Percentiles rank a stretch among this genome's conserved stretches.
phyloP scores from a whole-genome alignment of 441 rosid species.

The Geranium incanum region DNA sequence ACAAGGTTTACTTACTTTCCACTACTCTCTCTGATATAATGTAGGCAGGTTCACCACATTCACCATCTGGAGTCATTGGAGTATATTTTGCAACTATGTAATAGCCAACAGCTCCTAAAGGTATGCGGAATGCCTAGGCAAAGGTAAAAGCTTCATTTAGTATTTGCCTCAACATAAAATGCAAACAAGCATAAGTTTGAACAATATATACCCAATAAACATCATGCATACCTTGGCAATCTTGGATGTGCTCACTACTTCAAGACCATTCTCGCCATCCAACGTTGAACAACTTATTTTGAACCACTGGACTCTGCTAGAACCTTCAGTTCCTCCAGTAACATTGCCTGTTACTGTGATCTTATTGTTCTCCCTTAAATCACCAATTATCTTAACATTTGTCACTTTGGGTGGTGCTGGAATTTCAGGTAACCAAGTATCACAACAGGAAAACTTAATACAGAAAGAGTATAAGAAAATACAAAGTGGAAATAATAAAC shows the following conservation, averaged over 20 bases:
- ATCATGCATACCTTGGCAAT: conserved; percentile 67
- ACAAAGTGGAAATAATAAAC: conserved; percentile 11
- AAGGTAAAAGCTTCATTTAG: conserved; percentile 27
- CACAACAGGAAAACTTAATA: conserved; percentile 20
- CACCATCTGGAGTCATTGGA: conserved; percentile 86
- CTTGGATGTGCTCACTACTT: conserved; percentile 75
- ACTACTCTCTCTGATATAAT: conserved; percentile 65
- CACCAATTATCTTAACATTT: conserved; percentile 82
- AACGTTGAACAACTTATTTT: conserved; percentile 51
- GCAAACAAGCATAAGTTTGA: neutral
- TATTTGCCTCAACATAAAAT: conserved; percentile 16
- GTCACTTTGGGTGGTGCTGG: conserved; percentile 94
- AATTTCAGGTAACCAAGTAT: conserved; percentile 23
- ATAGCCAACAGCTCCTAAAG: conserved; percentile 88
- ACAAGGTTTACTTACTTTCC: conserved; percentile 56
- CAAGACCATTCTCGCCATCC: conserved; percentile 62
- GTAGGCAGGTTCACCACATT: conserved; percentile 80
- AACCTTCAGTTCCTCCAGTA: conserved; percentile 90
- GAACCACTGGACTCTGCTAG: conserved; percentile 97
- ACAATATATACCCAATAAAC: conserved; percentile 6
- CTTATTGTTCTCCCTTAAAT: conserved; percentile 81
- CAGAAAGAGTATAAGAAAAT: neutral
- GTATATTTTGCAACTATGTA: conserved; percentile 77
- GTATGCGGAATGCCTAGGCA: conserved; percentile 84
- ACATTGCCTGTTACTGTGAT: conserved; percentile 73